Conservation (phyloP, 371 early-diverging fungal genomes). For the Syncephalastrum contaminatum region DNA sequence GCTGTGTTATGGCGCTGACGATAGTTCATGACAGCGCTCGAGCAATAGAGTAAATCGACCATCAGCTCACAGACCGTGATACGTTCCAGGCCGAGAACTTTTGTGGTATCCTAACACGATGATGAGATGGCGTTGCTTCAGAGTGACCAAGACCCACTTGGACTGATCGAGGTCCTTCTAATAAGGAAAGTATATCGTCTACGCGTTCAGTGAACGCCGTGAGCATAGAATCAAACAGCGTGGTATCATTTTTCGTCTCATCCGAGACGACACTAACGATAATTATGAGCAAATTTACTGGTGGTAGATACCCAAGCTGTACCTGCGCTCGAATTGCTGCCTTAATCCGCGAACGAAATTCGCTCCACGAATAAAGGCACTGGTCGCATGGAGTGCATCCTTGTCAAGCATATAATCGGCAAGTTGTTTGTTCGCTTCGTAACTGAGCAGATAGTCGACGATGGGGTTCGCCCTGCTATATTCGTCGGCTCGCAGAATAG, state of each 20-base stretch:
- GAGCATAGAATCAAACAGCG: too few relatives aligned
- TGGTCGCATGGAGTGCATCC: slow-evolving; percentile 12
- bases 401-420: slow-evolving; percentile 17
- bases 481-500: slow-evolving; percentile 1
- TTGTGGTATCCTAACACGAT: too few relatives aligned
- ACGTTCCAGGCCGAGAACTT: slow-evolving; percentile 13
- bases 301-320: neutral
- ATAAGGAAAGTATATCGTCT: too few relatives aligned
- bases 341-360: slow-evolving; percentile 4
- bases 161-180: too few relatives aligned
- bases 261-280: too few relatives aligned
- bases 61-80: slow-evolving; percentile 12
- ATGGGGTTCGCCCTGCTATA: too few relatives aligned
- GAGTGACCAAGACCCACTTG: too few relatives aligned
- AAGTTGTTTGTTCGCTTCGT: slow-evolving; percentile 10
- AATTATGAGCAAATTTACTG: too few relatives aligned
- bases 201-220: too few relatives aligned
- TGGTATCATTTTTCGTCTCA: too few relatives aligned
- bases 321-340: slow-evolving; percentile 9
- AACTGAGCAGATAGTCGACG: slow-evolving; percentile 9
- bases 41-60: slow-evolving; percentile 14
- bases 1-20: neutral
- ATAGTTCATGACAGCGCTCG: slow-evolving; percentile 4
- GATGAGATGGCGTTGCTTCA: too few relatives aligned
- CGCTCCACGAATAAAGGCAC: slow-evolving; percentile 9